Evolutionary conservation across 192 early-diverging fungal genomes (phyloP).

Genomic region (Coemansia sp.): DNA sequence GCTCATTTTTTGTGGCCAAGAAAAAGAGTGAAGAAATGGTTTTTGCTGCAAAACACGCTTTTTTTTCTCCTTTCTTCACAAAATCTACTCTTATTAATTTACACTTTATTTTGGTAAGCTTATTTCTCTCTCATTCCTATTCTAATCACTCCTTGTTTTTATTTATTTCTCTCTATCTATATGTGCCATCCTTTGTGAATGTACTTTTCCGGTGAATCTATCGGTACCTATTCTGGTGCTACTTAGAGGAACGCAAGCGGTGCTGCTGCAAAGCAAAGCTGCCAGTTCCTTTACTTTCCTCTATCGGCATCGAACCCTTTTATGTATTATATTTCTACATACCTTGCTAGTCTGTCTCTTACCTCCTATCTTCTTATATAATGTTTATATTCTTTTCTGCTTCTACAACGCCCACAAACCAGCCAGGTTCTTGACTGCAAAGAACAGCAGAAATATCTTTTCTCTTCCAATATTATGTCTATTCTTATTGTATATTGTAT

Average conservation of each 20-base stretch:
- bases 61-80: conserved; percentile 10
- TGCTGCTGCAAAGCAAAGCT: not conserved
- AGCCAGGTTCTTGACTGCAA: not conserved
- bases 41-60: not conserved
- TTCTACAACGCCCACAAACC: not conserved
- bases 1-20: not conserved
- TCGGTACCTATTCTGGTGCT: not conserved
- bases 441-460: not conserved
- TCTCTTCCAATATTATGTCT: not conserved
- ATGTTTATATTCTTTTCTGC: not conserved
- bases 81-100: conserved; percentile 2
- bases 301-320: not conserved
- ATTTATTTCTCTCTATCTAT: not conserved
- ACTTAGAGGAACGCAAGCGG: not conserved
- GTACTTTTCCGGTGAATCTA: conserved; percentile 3
- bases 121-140: conserved; percentile 5
- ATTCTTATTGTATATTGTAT: conserved; percentile 3
- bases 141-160: conserved; percentile 11
- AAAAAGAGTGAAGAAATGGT: not conserved
- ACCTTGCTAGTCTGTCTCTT: not conserved
- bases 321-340: not conserved
- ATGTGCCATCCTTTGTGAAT: not conserved
- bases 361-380: not conserved
- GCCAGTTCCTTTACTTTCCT: not conserved
- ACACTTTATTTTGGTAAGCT: conserved; percentile 36